These are phyloP conservation scores for Xanthoconium separans DNA, from an alignment of 1,284 basidiomycete genomes.

Conservation along the genomic window DNA sequence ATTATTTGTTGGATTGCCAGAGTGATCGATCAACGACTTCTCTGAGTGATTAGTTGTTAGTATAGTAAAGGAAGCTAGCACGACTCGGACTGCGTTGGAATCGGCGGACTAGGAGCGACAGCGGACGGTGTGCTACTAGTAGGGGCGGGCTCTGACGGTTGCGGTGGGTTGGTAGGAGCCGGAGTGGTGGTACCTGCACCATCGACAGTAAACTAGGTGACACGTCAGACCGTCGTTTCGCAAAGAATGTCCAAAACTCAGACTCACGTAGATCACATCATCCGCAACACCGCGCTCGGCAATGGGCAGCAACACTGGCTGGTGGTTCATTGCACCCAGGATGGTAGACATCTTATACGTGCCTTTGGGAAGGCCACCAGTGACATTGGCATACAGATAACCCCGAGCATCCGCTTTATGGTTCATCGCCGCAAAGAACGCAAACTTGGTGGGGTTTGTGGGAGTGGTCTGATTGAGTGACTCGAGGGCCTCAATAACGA, in stretches of 20 bases:
- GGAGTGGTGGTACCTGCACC: slow-evolving; percentile 25
- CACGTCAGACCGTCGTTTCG: slow-evolving; percentile 3
- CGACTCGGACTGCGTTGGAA: not conserved
- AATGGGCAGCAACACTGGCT: slow-evolving; percentile 52
- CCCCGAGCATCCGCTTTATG: slow-evolving; percentile 45
- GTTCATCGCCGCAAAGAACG: slow-evolving; percentile 72
- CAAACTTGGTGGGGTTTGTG: slow-evolving; percentile 57
- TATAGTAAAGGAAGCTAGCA: not conserved
- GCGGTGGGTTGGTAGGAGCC: slow-evolving; percentile 14
- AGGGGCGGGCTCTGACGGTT: slow-evolving; percentile 2
- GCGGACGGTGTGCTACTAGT: not conserved
- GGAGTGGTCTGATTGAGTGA: slow-evolving; percentile 53
- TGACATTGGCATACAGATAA: slow-evolving; percentile 53
- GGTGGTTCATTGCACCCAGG: slow-evolving; percentile 58
- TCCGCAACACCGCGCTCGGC: slow-evolving; percentile 64
- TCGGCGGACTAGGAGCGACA: not conserved
- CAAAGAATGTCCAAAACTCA: not conserved
- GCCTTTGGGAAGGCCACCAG: slow-evolving; percentile 59
- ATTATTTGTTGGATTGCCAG: not conserved
- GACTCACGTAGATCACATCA: slow-evolving; percentile 59
- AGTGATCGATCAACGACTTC: slow-evolving; percentile 12
- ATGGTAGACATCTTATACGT: slow-evolving; percentile 55
- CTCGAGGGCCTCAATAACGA: slow-evolving; percentile 59
- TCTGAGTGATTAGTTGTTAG: not conserved
- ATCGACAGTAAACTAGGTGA: slow-evolving; percentile 49